Percentiles rank a stretch among this genome's conserved stretches.
Evolutionary conservation across 2,329 filamentous ascomycete genomes (phyloP).

Genomic region (Claviceps citrina): DNA sequence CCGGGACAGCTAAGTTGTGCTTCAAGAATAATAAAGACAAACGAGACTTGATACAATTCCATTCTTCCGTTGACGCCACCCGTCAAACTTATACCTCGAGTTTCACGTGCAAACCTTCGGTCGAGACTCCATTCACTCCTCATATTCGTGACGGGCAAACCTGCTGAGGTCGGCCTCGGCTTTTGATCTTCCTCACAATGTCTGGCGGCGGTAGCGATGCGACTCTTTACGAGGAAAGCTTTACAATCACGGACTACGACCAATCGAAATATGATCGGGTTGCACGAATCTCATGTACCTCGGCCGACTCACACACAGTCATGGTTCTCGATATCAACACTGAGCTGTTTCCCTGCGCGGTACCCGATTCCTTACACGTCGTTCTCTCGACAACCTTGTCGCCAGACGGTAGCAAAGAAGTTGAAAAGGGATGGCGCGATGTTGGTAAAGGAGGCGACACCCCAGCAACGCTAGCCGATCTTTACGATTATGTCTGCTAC

Average conservation of each 20-base stretch:
- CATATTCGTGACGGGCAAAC: neutral
- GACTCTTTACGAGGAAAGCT: slow-evolving; percentile 84
- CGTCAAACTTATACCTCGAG: too few relatives aligned
- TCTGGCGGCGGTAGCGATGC: slow-evolving; percentile 54
- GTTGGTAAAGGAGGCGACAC: slow-evolving; percentile 37
- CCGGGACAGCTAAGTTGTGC: neutral
- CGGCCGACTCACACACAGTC: slow-evolving; percentile 55
- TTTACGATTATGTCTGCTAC: slow-evolving; percentile 78
- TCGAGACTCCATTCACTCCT: neutral
- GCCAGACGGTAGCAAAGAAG: slow-evolving; percentile 70
- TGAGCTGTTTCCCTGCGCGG: slow-evolving; percentile 67
- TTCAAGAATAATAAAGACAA: neutral
- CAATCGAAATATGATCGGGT: slow-evolving; percentile 90
- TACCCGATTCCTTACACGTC: slow-evolving; percentile 64
- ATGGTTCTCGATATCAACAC: slow-evolving; percentile 88
- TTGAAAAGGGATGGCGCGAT: slow-evolving; percentile 70
- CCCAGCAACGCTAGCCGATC: slow-evolving; percentile 53
- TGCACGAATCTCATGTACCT: slow-evolving; percentile 65
- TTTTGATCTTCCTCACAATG: slow-evolving; percentile 5
- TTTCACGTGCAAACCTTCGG: neutral
- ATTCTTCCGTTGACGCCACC: neutral
- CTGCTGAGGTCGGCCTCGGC: neutral
- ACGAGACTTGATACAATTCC: neutral
- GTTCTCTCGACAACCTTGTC: slow-evolving; percentile 73
- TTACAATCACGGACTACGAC: slow-evolving; percentile 67